phyloP scores from a whole-genome alignment of 345 rosid genomes.

The Erucastrum elatum region DNA sequence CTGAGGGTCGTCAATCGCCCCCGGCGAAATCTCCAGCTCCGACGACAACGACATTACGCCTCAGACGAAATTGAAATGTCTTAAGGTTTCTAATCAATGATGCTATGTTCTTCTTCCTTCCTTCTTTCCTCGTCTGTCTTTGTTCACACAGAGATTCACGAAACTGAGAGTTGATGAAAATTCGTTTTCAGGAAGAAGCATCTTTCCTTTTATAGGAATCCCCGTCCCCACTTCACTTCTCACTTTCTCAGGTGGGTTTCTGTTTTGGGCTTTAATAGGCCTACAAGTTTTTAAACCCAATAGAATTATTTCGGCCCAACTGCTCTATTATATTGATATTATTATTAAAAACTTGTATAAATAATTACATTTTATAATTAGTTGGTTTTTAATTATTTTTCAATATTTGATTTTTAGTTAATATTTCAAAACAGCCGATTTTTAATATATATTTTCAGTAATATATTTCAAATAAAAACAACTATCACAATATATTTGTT shows the following conservation, averaged over 20 bases:
- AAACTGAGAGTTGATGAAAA: slow-evolving; percentile 14
- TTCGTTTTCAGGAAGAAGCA: slow-evolving; percentile 8
- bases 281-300: neutral
- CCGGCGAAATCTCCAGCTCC: slow-evolving; percentile 46
- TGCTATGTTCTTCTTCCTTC: neutral
- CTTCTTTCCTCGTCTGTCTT: neutral
- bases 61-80: neutral
- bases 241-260: slow-evolving; percentile 31
- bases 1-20: slow-evolving; percentile 38
- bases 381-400: too few species aligned
- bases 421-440: too few species aligned
- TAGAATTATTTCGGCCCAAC: neutral
- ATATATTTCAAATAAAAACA: too few species aligned
- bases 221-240: slow-evolving; percentile 28
- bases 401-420: too few species aligned
- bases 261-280: slow-evolving; percentile 30
- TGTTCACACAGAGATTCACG: slow-evolving; percentile 19
- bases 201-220: slow-evolving; percentile 33
- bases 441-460: too few species aligned
- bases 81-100: slow-evolving; percentile 30
- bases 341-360: too few species aligned
- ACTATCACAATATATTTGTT: too few species aligned
- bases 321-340: too few species aligned
- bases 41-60: slow-evolving; percentile 21
- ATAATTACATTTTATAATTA: too few species aligned